Conservation (phyloP, 164 flowering plant genomes). For the Tetrastigma voinierianum region DNA sequence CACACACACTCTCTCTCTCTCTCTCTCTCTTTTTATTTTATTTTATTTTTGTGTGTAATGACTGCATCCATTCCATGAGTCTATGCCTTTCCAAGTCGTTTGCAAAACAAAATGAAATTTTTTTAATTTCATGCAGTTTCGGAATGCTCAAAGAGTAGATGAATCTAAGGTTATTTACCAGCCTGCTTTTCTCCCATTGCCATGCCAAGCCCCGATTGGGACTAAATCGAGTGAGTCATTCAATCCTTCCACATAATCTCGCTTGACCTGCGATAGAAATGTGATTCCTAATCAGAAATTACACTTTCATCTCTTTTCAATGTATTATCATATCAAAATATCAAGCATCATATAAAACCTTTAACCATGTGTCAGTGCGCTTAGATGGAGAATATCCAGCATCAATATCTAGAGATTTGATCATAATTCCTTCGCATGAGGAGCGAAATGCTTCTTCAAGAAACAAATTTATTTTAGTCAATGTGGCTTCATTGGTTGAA, state of each 20-base stretch:
- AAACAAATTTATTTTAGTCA: constrained; percentile 58
- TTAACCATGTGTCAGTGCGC: constrained; percentile 86
- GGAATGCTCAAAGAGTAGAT: neutral
- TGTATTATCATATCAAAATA: too few species aligned
- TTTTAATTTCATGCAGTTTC: neutral
- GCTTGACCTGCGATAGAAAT: constrained; percentile 65
- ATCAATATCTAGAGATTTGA: constrained; percentile 78
- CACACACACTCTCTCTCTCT: too few species aligned
- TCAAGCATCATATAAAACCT: constrained; percentile 41
- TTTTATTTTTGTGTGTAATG: too few species aligned
- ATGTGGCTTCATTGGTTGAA: constrained; percentile 40
- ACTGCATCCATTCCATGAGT: neutral
- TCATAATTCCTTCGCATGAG: constrained; percentile 94
- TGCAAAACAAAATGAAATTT: neutral
- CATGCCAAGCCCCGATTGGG: constrained; percentile 97
- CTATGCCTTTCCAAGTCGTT: neutral
- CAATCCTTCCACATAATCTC: constrained; percentile 83
- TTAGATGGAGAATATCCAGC: constrained; percentile 85
- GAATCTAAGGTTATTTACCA: constrained; percentile 45
- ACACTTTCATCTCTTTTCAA: neutral
- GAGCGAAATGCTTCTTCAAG: constrained; percentile 66
- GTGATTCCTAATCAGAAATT: neutral
- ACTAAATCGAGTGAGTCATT: constrained; percentile 85
- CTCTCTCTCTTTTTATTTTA: too few species aligned
- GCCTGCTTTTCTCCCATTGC: constrained; percentile 98